A percentile compares a stretch with the other conserved stretches of the same genome.
phyloP scores from a whole-genome alignment of 176 grass and related monocot species.

The Themeda triandra region DNA sequence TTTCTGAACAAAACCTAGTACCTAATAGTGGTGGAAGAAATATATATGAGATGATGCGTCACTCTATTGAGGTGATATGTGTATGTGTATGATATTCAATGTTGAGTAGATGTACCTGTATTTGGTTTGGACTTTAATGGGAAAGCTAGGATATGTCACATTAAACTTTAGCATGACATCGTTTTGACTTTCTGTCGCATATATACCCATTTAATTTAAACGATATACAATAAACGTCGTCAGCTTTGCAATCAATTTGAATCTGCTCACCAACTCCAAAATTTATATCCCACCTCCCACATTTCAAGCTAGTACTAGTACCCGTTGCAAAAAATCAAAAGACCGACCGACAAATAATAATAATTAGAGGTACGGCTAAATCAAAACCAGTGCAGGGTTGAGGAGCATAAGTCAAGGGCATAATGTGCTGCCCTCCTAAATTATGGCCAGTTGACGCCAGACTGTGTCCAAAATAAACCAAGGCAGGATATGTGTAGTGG shows the following conservation, averaged over 20 bases:
- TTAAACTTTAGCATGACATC: neutral
- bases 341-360: neutral
- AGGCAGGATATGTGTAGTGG: neutral
- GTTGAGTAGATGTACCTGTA: neutral
- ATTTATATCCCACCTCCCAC: neutral
- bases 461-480: slow-evolving; percentile 5
- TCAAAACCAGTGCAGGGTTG: slow-evolving; percentile 12
- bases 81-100: neutral
- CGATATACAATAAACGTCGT: neutral
- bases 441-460: slow-evolving; percentile 25
- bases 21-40: neutral
- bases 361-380: neutral
- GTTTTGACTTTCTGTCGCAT: slow-evolving; percentile 22
- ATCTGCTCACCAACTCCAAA: neutral
- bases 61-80: neutral
- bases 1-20: neutral
- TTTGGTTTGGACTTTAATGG: neutral
- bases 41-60: neutral
- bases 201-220: too few species aligned
- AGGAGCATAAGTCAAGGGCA: slow-evolving; percentile 26
- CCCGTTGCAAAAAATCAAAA: neutral
- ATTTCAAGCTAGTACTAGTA: neutral
- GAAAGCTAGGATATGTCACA: neutral
- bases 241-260: neutral
- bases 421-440: slow-evolving; percentile 19